Evolutionary conservation across 2,329 filamentous ascomycete genomes (phyloP).

Genomic region (Paracoccidioides brasiliensis): DNA sequence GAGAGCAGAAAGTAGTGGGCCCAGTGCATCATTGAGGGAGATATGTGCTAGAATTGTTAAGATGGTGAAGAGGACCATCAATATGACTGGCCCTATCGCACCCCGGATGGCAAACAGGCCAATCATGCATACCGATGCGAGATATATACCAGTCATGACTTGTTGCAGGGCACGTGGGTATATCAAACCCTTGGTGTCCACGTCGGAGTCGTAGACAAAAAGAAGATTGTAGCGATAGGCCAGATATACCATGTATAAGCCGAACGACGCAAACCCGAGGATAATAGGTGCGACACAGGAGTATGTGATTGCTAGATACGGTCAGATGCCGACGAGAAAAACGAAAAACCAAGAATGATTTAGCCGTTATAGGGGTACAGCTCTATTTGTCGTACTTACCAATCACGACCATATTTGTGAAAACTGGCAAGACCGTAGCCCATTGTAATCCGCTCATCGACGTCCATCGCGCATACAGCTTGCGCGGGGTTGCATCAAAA

Average conservation of each 20-base stretch:
- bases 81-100: constrained; percentile 52
- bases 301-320: constrained; percentile 59
- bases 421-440: constrained; percentile 69
- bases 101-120: constrained; percentile 64
- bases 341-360: too few relatives aligned
- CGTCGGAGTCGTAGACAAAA: constrained; percentile 65
- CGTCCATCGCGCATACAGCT: constrained; percentile 63
- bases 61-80: constrained; percentile 63
- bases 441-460: constrained; percentile 62
- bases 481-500: constrained; percentile 60
- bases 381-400: constrained; percentile 35
- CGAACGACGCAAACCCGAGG: constrained; percentile 65
- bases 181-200: constrained; percentile 79
- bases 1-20: constrained; percentile 47
- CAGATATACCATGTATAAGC: constrained; percentile 68
- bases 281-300: constrained; percentile 77
- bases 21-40: constrained; percentile 33
- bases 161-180: constrained; percentile 80
- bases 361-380: not conserved
- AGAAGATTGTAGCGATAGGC: constrained; percentile 85
- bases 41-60: constrained; percentile 65
- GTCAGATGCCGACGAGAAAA: not conserved
- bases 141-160: constrained; percentile 68
- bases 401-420: constrained; percentile 71
- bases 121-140: constrained; percentile 71